Evolutionary conservation across 768 basidiomycete species (phyloP).

Genomic region (Leccinum aurantiacum): DNA sequence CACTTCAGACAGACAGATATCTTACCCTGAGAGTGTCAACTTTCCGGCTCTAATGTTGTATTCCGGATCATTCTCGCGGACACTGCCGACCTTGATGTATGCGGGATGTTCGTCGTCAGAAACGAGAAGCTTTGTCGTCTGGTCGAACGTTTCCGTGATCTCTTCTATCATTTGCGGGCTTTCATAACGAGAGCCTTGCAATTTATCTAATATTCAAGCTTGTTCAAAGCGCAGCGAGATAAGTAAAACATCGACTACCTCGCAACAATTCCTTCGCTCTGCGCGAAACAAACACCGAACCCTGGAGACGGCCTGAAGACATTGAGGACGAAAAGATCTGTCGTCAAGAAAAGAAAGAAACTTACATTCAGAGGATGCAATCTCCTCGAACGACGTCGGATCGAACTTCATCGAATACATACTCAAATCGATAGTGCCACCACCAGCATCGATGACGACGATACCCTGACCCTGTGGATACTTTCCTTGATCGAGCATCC

Average conservation of each 20-base stretch:
- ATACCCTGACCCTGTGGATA: slow-evolving; percentile 32
- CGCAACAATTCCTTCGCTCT: slow-evolving; percentile 30
- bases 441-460: slow-evolving; percentile 51
- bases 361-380: slow-evolving; percentile 34
- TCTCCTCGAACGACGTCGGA: slow-evolving; percentile 36
- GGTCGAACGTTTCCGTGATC: slow-evolving; percentile 36
- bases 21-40: slow-evolving; percentile 36
- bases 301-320: slow-evolving; percentile 37
- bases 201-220: slow-evolving; percentile 17
- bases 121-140: slow-evolving; percentile 39
- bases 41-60: slow-evolving; percentile 35
- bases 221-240: not conserved
- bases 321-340: not conserved
- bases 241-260: slow-evolving; percentile 24
- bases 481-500: slow-evolving; percentile 6
- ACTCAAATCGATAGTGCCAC: slow-evolving; percentile 41
- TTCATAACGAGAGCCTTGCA: slow-evolving; percentile 29
- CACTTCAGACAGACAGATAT: not conserved
- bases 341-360: not conserved
- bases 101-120: slow-evolving; percentile 32
- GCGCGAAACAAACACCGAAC: slow-evolving; percentile 37
- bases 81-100: slow-evolving; percentile 40
- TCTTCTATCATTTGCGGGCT: slow-evolving; percentile 31
- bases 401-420: slow-evolving; percentile 33
- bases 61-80: slow-evolving; percentile 32